Evolutionary conservation across 768 basidiomycete genomes (phyloP), one percentile per base, ranked within the genome.

Genomic region (Floccularia luteovirens): DNA sequence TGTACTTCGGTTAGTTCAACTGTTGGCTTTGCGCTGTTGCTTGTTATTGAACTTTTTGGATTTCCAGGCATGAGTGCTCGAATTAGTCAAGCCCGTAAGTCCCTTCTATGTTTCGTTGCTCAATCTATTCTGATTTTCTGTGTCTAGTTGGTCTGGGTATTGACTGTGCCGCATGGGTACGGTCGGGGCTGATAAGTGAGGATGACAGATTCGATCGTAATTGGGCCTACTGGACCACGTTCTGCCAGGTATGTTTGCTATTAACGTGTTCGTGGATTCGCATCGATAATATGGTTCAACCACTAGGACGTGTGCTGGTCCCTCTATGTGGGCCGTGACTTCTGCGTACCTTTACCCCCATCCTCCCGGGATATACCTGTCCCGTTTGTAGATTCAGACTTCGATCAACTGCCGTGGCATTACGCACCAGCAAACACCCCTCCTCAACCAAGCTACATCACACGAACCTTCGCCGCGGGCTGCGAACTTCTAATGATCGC

Each of bases 281-380:
- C 14, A 8, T 8, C 14, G 27, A 8, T 28, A 28, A 8, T 28
- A 8, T 8, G 10, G 10, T 28, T 14, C 8, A 28, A 8, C 10
- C 27, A 8, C 8, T 19, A 77, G 69, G 78, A 81, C 40, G 72
- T 77, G 4, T 78, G 75, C 38, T 80, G 79, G 79, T 76, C 74
- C 1, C 60, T 80, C 0, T 79, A 79, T 37, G 76, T 79, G n/a
- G 79, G 79, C 5, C 67, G 79, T 14, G 77, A 79, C 38, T 75
- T 72, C 51, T 69, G 66, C 39, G 63, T 77, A 17, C 52, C 69
- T 1, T 51, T 59, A 5, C 67, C 65, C 2, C 53, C 59, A 17
- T 61, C 62, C 21, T 44, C 53, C 19, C 58, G 62, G 30, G 55
- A 53, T 12, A 61, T 74, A 36, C 62, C 70, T 0, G 58, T 72